Percentiles rank a stretch among this genome's conserved stretches.
Conservation (phyloP, 495 filamentous ascomycete species). For the Melanomma pulvis-pyrius region DNA sequence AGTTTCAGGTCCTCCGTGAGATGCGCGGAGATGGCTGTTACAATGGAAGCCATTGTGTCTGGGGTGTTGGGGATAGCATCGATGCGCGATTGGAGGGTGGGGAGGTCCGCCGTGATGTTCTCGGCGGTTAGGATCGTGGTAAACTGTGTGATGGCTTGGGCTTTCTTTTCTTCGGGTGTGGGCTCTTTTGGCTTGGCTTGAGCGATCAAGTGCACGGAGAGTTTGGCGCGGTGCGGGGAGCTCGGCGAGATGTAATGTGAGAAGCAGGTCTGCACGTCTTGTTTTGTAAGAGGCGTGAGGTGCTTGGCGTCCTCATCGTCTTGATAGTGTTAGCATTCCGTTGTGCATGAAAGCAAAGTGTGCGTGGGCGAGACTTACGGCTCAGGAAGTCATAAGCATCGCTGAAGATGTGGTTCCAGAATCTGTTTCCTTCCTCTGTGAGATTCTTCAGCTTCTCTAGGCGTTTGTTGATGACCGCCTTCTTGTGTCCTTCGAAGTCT, state of each 20-base stretch:
- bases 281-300: conserved; percentile 73
- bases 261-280: conserved; percentile 79
- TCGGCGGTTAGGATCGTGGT: conserved; percentile 56
- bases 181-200: conserved; percentile 51
- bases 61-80: conserved; percentile 46
- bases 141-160: conserved; percentile 55
- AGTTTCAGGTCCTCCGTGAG: conserved; percentile 53
- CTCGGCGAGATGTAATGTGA: conserved; percentile 72
- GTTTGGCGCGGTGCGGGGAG: conserved; percentile 74
- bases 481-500: conserved; percentile 89
- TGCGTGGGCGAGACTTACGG: conserved; percentile 44
- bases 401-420: conserved; percentile 81
- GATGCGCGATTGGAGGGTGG: conserved; percentile 51
- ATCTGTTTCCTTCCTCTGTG: conserved; percentile 75
- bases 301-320: conserved; percentile 75
- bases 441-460: conserved; percentile 94
- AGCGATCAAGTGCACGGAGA: conserved; percentile 80
- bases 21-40: conserved; percentile 53
- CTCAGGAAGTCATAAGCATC: conserved; percentile 89
- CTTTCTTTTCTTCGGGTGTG: conserved; percentile 57
- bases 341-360: background rate
- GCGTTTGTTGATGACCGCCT: conserved; percentile 83
- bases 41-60: conserved; percentile 49
- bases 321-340: conserved; percentile 44
- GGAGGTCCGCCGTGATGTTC: conserved; percentile 52